Evolutionary conservation across 352 stramenopile genomes (phyloP).

Genomic region (Phytophthora brassicae): DNA sequence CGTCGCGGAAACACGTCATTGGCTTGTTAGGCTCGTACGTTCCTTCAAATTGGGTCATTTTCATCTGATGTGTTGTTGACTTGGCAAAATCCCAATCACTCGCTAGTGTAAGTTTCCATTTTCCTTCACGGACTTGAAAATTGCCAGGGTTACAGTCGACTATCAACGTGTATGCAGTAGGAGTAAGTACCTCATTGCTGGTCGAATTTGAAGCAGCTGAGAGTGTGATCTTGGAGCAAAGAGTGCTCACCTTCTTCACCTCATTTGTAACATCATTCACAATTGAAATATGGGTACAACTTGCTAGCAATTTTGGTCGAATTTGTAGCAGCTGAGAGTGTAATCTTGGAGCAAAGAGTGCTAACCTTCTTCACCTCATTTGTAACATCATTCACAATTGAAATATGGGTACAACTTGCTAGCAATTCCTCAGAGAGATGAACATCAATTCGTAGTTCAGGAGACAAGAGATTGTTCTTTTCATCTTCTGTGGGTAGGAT

Average conservation of each 20-base stretch:
- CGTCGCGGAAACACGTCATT: slow-evolving; percentile 65
- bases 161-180: slow-evolving; percentile 49
- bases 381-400: slow-evolving; percentile 48
- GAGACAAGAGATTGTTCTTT: not conserved
- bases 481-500: slow-evolving; percentile 11
- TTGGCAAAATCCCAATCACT: slow-evolving; percentile 51
- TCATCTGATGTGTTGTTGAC: slow-evolving; percentile 38
- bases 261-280: slow-evolving; percentile 47
- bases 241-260: slow-evolving; percentile 31
- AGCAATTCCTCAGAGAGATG: slow-evolving; percentile 61
- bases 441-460: slow-evolving; percentile 55
- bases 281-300: slow-evolving; percentile 50
- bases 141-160: slow-evolving; percentile 46
- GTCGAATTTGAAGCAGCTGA: not conserved
- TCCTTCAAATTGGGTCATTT: slow-evolving; percentile 48
- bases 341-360: slow-evolving; percentile 35
- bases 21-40: slow-evolving; percentile 69
- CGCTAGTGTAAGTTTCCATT: slow-evolving; percentile 62
- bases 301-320: slow-evolving; percentile 26
- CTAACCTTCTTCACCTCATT: slow-evolving; percentile 34
- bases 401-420: slow-evolving; percentile 44
- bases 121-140: slow-evolving; percentile 39
- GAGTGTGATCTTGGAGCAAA: slow-evolving; percentile 37
- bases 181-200: not conserved
- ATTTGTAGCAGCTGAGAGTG: slow-evolving; percentile 9